Base-by-base conservation (phyloP, 2,329 filamentous ascomycete genomes). In the Pyrenophora teres region DNA sequence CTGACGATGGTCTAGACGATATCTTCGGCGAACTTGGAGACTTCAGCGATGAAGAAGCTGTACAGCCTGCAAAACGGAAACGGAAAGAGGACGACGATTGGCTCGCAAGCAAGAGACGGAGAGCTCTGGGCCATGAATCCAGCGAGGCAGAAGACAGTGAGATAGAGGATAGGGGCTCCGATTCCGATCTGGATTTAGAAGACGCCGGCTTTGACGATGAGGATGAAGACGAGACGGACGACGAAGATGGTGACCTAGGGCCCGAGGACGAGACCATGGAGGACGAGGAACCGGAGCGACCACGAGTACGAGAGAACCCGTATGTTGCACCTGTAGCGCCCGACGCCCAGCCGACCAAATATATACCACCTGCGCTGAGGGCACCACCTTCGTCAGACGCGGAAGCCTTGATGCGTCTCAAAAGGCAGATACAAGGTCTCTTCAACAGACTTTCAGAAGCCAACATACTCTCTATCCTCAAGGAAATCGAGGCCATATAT, bases 391-490 rank as follows among this genome's bases (percentile, higher is more conserved):
- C 82, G 1, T 83, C 85, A 0, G 86, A 89, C 57, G 81, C 83
- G 1, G 89, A 95, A 70, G 78, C 82, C 36, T 78, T 89, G 40
- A 79, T 80, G 10, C 86, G 88, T 33, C 77, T 99, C 42, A 86
- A 86, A 52, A 85, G 90, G 56, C 90, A 95, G 67, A 81, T 90
- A 0, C 92, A 97, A 70, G 93, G 94, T 68, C 81, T 94, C 15
- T 82, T 99, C 68, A 99, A 99, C 73, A 88, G 93, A 68, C 80
- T 99, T 27, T 97, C 94, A 0, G 93, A 97, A 69, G 86, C 91
- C 32, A 97, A 94, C 63, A 80, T 99, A 57, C 74, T 96, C 5
- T 88, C 90, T 2, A 96, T 97, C 46, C 77, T 97, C 3, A 83
- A 83, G 37, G 89, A 95, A 15, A 81, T 96, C 27, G 91, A 96